These are phyloP conservation scores for Yarrowia galli DNA, from an alignment of 1,139 yeast species.

Conservation along the genomic window DNA sequence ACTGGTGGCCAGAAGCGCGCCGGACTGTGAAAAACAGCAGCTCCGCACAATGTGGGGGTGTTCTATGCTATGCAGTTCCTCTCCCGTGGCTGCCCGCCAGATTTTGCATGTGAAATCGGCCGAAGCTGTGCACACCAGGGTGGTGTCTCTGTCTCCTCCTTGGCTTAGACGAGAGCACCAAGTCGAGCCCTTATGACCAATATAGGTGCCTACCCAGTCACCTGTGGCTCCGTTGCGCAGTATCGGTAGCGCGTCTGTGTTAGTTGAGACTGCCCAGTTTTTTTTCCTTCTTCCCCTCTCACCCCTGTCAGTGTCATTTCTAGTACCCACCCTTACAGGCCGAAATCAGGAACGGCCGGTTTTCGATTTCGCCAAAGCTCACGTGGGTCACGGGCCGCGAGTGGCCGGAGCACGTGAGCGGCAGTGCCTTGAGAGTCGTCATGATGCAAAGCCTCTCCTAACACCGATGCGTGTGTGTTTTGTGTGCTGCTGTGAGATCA, in stretches of 20 bases:
- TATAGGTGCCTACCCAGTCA: slow-evolving; percentile 54
- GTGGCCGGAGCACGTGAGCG: slow-evolving; percentile 53
- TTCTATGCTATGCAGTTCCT: slow-evolving; percentile 44
- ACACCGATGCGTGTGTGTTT: not conserved
- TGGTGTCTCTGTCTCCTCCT: slow-evolving; percentile 43
- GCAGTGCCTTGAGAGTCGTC: slow-evolving; percentile 47
- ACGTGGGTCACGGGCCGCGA: slow-evolving; percentile 53
- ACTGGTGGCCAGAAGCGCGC: slow-evolving; percentile 20
- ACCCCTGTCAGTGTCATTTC: not conserved
- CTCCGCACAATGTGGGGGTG: slow-evolving; percentile 52
- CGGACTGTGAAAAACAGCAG: slow-evolving; percentile 44
- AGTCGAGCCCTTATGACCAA: slow-evolving; percentile 54
- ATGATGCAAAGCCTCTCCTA: slow-evolving; percentile 8
- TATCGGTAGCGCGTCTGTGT: slow-evolving; percentile 52
- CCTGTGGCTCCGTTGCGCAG: slow-evolving; percentile 53
- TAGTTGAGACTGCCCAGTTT: not conserved
- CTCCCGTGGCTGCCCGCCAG: slow-evolving; percentile 50
- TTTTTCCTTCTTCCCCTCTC: not conserved
- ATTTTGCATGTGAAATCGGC: slow-evolving; percentile 53
- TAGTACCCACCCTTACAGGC: slow-evolving; percentile 51
- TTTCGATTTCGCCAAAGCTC: slow-evolving; percentile 44
- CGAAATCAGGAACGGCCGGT: slow-evolving; percentile 45
- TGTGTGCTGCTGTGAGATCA: no score
- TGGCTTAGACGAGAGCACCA: slow-evolving; percentile 51
- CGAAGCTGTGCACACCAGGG: slow-evolving; percentile 50